A percentile compares a stretch with the other conserved stretches of the same genome.
Evolutionary conservation across 495 filamentous ascomycete species (phyloP).

Genomic region (Aspergillus hancockii): DNA sequence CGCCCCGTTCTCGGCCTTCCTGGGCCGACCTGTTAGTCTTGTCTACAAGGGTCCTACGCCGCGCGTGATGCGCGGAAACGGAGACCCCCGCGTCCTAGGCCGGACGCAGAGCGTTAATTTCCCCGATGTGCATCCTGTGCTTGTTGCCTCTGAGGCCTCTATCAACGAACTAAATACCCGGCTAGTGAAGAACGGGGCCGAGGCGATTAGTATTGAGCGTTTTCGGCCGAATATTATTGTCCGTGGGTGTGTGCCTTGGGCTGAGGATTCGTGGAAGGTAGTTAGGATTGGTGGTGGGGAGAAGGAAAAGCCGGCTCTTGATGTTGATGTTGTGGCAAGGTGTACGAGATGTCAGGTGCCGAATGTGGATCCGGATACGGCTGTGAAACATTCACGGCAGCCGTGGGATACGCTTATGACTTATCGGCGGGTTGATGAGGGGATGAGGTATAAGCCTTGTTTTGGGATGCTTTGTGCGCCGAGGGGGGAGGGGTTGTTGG

Average conservation of each 20-base stretch:
- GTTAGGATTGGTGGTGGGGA: slow-evolving; percentile 56
- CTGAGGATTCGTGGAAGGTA: slow-evolving; percentile 80
- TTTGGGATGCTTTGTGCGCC: slow-evolving; percentile 84
- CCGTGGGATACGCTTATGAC: slow-evolving; percentile 73
- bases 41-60: slow-evolving; percentile 47
- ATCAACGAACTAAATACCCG: slow-evolving; percentile 42
- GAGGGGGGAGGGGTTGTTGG: slow-evolving; percentile 47
- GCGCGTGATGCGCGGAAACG: slow-evolving; percentile 43
- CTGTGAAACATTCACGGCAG: slow-evolving; percentile 67
- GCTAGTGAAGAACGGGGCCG: slow-evolving; percentile 22
- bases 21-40: slow-evolving; percentile 34
- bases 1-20: slow-evolving; percentile 34
- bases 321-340: slow-evolving; percentile 65
- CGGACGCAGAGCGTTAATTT: slow-evolving; percentile 42
- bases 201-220: slow-evolving; percentile 51
- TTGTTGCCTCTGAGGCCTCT: slow-evolving; percentile 54
- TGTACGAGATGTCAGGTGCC: slow-evolving; percentile 82
- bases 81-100: slow-evolving; percentile 35
- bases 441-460: slow-evolving; percentile 69
- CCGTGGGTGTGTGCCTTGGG: slow-evolving; percentile 60
- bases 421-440: slow-evolving; percentile 74
- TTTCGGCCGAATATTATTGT: slow-evolving; percentile 88
- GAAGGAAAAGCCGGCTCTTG: slow-evolving; percentile 37
- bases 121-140: slow-evolving; percentile 44
- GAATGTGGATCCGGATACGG: slow-evolving; percentile 77